Base-by-base conservation (phyloP, 352 stramenopile genomes). In the Pythium aristosporum region DNA sequence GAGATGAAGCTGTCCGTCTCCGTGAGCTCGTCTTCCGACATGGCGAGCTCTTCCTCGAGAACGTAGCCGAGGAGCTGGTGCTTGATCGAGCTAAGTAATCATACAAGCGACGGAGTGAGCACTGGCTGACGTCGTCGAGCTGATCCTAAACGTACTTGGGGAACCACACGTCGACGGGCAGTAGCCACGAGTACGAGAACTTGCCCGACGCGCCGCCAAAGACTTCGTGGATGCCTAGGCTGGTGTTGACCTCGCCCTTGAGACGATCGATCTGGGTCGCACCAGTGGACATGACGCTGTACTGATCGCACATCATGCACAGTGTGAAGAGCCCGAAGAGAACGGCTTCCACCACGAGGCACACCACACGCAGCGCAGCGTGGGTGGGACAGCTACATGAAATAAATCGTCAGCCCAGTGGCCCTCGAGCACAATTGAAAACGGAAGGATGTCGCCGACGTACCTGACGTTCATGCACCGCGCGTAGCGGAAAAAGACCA, bases 301-400 rank as follows among this genome's bases (percentile, higher is more conserved):
- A 98, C 82, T 99, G 97, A 79, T 99, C 97, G 72, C 92, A 96
- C 84, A 98, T 96, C 94, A 99, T 99, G 76, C 97, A 99, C 63
- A 97, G 80, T 34, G 97, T 99, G 76, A 99, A 99, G 42, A 99
- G 80, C 5, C 97, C 97, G 72, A 99, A 99, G 18, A 99, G 79
- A 41, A 98, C 75, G 28, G 86, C 78, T 63, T 97, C 89, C 9
- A 96, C 76, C 36, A 96, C 82, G 41, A 97, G 75, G 42, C 92
- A 87, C 18, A 98, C 75, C 28, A 97, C 80, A 12, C 80, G 81
- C 30, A 95, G 73, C 5, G 85, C 86, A 67, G 65, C 30, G 20
- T 65, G 39, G 13, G 49, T 51, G 8, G n/a, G 28, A 16, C 42
- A 41, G 32, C 37, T 41, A 51, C 16, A 37, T 4, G 4, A 57